phyloP scores from a whole-genome alignment of 768 basidiomycete genomes.

The Rubroboletus pulcherrimus region DNA sequence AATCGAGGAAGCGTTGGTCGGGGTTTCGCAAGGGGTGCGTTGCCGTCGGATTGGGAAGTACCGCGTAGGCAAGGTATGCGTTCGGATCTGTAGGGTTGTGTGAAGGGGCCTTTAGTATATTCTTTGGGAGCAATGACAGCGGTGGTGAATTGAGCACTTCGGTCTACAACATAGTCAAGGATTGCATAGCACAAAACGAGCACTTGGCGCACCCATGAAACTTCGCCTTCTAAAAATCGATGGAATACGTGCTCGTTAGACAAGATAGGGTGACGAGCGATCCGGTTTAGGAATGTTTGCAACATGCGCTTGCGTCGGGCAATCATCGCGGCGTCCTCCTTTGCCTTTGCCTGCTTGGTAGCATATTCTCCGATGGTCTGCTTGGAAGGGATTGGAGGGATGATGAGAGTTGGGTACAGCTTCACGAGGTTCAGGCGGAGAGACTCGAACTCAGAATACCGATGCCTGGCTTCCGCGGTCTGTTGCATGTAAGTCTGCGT shows the following conservation, averaged over 20 bases:
- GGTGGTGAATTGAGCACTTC: slow-evolving; percentile 95
- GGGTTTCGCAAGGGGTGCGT: slow-evolving; percentile 87
- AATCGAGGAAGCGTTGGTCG: slow-evolving; percentile 94
- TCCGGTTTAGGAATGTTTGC: slow-evolving; percentile 89
- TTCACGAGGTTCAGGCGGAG: slow-evolving; percentile 77
- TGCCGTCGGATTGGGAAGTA: slow-evolving; percentile 85
- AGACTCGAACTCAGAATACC: slow-evolving; percentile 98
- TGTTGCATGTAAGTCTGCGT: slow-evolving; percentile 32
- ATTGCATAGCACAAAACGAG: not conserved
- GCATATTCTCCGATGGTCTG: slow-evolving; percentile 96
- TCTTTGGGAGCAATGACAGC: slow-evolving; percentile 88
- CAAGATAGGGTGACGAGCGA: slow-evolving; percentile 88
- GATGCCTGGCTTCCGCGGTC: slow-evolving; percentile 79
- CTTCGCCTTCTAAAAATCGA: slow-evolving; percentile 91
- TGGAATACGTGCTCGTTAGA: slow-evolving; percentile 97
- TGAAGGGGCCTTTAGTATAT: slow-evolving; percentile 90
- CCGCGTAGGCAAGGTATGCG: slow-evolving; percentile 70
- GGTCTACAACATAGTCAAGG: slow-evolving; percentile 43
- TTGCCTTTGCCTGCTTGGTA: slow-evolving; percentile 93
- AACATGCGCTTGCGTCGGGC: slow-evolving; percentile 90
- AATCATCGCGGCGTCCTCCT: slow-evolving; percentile 92
- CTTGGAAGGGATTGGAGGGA: slow-evolving; percentile 97
- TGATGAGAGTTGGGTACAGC: slow-evolving; percentile 93
- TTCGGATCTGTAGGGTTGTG: slow-evolving; percentile 87
- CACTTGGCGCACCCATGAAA: slow-evolving; percentile 76